Evolutionary conservation across 805 yeast genomes (phyloP), one percentile per base, ranked within the genome.

Genomic region (Cyberlindnera americana): DNA sequence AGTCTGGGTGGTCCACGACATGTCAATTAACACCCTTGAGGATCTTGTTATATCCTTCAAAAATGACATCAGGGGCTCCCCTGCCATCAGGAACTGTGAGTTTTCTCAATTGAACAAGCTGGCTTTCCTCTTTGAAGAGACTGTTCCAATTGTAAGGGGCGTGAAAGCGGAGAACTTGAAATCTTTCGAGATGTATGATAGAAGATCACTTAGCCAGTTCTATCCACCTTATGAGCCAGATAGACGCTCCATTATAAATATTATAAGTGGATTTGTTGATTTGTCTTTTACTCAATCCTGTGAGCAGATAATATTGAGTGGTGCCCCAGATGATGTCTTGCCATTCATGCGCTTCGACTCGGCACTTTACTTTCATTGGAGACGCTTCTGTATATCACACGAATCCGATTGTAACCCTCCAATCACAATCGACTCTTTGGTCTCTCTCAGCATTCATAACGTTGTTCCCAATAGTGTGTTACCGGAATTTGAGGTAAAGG

Each of bases 261-360:
- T 40, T 15, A 14, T 19, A 5, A 24, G 33, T 12, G 36, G 39
- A 13, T 31, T 31, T 19, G 31, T 35, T 10, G 43, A 40, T 19
- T 19, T 40, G 7, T 16, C 24, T 3, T 40, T 40, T 23, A 40
- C 43, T 2, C 2, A 22, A 3, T 25, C 29, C 4, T 40, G 43
- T 14, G 7, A 17, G 3, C 31, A 35, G 19, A 27, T 40, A 7
- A 36, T 35, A 14, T 15, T 40, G 9, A 26, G 36, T 35, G 43
- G 43, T 9, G 39, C 35, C 10, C 43, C 43, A 6, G 39, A 35
- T 27, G 33, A 35, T 13, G 16, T 40, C n/a, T 12, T 40, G 12
- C 6, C 30, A 8, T 19, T 17, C 5, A 10, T 40, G 17, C 21
- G 21, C 15, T 32, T 35, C 8, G 29, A 25, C 6, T 21, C 14